A percentile compares a stretch with the other conserved stretches of the same genome.
These are phyloP conservation scores for Xylaria nigripes DNA, from an alignment of 495 filamentous ascomycete species.

Conservation along the genomic window DNA sequence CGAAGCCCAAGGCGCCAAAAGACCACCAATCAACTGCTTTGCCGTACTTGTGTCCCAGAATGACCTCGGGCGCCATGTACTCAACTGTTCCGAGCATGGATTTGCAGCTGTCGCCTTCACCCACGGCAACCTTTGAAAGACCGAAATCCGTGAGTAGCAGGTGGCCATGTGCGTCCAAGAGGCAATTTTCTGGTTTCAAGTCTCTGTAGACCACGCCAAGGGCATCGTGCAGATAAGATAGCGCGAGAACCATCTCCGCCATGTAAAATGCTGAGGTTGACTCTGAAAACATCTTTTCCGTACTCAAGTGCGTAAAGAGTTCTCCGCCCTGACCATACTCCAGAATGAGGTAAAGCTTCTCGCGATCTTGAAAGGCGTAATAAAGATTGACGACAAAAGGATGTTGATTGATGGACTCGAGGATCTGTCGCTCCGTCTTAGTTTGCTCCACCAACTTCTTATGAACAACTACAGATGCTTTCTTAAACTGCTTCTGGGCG, in stretches of 20 bases:
- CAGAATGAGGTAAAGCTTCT: slow-evolving; percentile 94
- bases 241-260: slow-evolving; percentile 90
- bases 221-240: slow-evolving; percentile 84
- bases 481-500: slow-evolving; percentile 97
- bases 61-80: slow-evolving; percentile 97
- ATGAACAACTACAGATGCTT: slow-evolving; percentile 84
- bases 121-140: slow-evolving; percentile 86
- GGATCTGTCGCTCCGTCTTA: slow-evolving; percentile 86
- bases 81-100: slow-evolving; percentile 89
- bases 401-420: slow-evolving; percentile 91
- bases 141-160: slow-evolving; percentile 95
- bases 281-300: slow-evolving; percentile 88
- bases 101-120: slow-evolving; percentile 69
- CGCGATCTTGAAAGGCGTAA: slow-evolving; percentile 96
- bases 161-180: slow-evolving; percentile 84
- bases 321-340: slow-evolving; percentile 98
- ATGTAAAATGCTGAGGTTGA: slow-evolving; percentile 90
- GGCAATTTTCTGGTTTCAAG: slow-evolving; percentile 95
- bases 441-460: slow-evolving; percentile 94
- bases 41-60: slow-evolving; percentile 76
- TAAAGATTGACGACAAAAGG: slow-evolving; percentile 96
- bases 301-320: slow-evolving; percentile 80
- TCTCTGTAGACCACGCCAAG: slow-evolving; percentile 95
- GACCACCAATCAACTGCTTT: slow-evolving; percentile 98
- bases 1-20: slow-evolving; percentile 81